These are phyloP conservation scores for Chondrostereum purpureum DNA, from an alignment of 1,284 basidiomycete species.

Conservation along the genomic window DNA sequence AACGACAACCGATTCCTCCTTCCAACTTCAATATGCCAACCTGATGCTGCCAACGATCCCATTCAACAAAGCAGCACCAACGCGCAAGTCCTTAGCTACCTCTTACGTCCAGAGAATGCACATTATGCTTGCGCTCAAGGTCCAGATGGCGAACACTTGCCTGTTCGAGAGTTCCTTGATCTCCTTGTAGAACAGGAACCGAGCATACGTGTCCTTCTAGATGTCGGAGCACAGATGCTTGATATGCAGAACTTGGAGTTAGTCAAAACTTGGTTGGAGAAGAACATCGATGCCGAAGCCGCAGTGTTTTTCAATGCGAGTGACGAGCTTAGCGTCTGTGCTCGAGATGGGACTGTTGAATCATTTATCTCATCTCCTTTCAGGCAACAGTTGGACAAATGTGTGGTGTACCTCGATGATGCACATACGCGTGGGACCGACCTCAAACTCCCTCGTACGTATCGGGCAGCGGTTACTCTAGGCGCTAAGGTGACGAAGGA, in stretches of 20 bases:
- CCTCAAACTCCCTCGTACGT: constrained; percentile 37
- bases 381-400: constrained; percentile 33
- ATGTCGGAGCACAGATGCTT: constrained; percentile 10
- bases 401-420: constrained; percentile 49
- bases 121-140: constrained; percentile 24
- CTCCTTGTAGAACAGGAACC: constrained; percentile 26
- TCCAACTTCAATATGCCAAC: constrained; percentile 38
- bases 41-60: constrained; percentile 23
- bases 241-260: constrained; percentile 5
- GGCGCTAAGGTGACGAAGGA: constrained; percentile 51
- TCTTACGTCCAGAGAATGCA: constrained; percentile 38
- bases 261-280: constrained; percentile 33
- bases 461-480: constrained; percentile 44
- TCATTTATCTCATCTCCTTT: constrained; percentile 37
- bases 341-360: constrained; percentile 32
- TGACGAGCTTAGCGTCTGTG: constrained; percentile 37
- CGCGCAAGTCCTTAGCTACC: constrained; percentile 37
- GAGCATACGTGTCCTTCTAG: constrained; percentile 21
- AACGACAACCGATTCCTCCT: constrained; percentile 46
- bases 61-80: constrained; percentile 38
- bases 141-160: constrained; percentile 17
- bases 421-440: constrained; percentile 53
- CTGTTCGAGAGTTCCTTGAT: constrained; percentile 26
- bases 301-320: constrained; percentile 41
- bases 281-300: constrained; percentile 22